Percentiles rank a stretch among this genome's conserved stretches.
These are phyloP conservation scores for Exophiala sideris DNA, from an alignment of 2,329 filamentous ascomycete species.

Conservation along the genomic window DNA sequence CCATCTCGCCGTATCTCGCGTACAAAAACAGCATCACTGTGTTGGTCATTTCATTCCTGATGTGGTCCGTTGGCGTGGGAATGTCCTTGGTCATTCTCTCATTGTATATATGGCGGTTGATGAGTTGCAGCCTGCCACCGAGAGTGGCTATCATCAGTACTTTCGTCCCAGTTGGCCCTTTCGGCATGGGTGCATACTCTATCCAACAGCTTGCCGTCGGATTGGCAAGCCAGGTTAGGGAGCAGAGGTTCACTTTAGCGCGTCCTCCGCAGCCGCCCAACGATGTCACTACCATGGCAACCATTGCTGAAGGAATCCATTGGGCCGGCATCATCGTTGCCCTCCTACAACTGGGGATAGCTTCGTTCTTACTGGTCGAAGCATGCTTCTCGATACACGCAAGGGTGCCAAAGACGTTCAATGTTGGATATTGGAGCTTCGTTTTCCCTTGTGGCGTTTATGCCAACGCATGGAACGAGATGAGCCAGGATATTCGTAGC, in stretches of 20 bases:
- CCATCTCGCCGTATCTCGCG: constrained; percentile 12
- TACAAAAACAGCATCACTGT: constrained; percentile 8
- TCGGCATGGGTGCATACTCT: constrained; percentile 46
- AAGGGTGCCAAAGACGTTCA: constrained; percentile 25
- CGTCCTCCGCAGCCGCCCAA: constrained; percentile 17
- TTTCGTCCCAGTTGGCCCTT: constrained; percentile 64
- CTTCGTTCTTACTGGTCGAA: constrained; percentile 29
- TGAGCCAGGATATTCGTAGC: constrained; percentile 27
- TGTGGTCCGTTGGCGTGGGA: constrained; percentile 22
- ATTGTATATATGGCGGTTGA: constrained; percentile 67
- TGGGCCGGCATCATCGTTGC: constrained; percentile 28
- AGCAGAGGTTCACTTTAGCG: constrained; percentile 15
- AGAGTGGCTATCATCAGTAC: constrained; percentile 65
- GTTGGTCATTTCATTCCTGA: constrained; percentile 20
- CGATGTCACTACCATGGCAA: constrained; percentile 9
- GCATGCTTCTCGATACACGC: constrained; percentile 14
- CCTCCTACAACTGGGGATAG: constrained; percentile 25
- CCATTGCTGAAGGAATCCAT: constrained; percentile 25
- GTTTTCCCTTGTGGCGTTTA: constrained; percentile 29
- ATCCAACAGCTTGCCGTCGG: constrained; percentile 23
- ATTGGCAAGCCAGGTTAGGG: constrained; percentile 21
- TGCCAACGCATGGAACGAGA: constrained; percentile 22
- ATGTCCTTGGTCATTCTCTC: constrained; percentile 49
- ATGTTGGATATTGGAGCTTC: constrained; percentile 27
- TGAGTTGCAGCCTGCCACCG: constrained; percentile 62